These are phyloP conservation scores for Corylus heterophylla DNA, from an alignment of 306 rosid genomes.

Conservation along the genomic window DNA sequence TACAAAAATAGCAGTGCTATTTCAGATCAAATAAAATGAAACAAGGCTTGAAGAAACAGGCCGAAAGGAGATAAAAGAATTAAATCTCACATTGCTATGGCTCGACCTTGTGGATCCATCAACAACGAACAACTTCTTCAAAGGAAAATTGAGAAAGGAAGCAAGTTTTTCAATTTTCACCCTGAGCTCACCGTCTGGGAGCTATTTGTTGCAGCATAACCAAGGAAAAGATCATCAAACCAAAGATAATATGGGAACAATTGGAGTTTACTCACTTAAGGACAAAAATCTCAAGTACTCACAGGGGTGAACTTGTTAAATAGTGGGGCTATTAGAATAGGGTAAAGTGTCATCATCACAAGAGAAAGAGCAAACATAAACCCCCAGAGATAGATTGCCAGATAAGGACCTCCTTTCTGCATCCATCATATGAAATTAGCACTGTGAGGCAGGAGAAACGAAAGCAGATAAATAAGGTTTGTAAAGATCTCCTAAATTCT, in stretches of 20 bases:
- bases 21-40: conserved; percentile 17
- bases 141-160: conserved; percentile 83
- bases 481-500: conserved; percentile 17
- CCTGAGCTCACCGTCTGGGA: conserved; percentile 88
- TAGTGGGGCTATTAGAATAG: conserved; percentile 91
- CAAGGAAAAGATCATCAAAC: conserved; percentile 25
- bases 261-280: neutral
- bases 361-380: conserved; percentile 86
- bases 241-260: conserved; percentile 3
- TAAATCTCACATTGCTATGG: conserved; percentile 91
- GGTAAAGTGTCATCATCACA: conserved; percentile 96
- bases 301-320: conserved; percentile 96
- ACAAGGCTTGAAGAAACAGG: conserved; percentile 3
- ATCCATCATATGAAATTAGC: conserved; percentile 31
- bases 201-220: conserved; percentile 54
- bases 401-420: conserved; percentile 99
- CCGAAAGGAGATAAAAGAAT: conserved; percentile 12
- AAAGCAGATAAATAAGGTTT: conserved; percentile 14
- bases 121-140: conserved; percentile 90
- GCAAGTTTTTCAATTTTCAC: conserved; percentile 91
- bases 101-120: conserved; percentile 99
- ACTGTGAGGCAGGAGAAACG: conserved; percentile 13
- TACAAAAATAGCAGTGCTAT: neutral
- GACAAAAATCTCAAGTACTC: conserved; percentile 37
- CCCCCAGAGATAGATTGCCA: conserved; percentile 97